These are phyloP conservation scores for Areca catechu DNA, from an alignment of 176 grass and related monocot genomes.

Conservation along the genomic window DNA sequence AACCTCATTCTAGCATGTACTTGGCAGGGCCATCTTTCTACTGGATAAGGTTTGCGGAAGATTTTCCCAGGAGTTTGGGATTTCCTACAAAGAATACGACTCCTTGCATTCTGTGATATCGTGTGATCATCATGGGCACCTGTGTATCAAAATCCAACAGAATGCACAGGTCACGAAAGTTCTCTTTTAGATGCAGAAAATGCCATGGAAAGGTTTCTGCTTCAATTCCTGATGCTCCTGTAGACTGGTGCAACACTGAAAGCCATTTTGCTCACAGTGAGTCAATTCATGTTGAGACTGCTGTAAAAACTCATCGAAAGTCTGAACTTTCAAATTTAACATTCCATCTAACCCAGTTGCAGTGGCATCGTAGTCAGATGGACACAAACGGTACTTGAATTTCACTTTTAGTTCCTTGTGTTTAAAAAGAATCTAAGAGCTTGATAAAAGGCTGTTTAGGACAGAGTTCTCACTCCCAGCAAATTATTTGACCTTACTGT, in stretches of 20 bases:
- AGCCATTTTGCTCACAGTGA: slow-evolving; percentile 29
- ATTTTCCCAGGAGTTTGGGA: no score
- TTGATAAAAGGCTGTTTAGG: no score
- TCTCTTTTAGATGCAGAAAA: slow-evolving; percentile 39
- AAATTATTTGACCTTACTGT: no score
- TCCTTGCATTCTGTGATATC: slow-evolving; percentile 4
- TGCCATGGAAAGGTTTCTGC: slow-evolving; percentile 54
- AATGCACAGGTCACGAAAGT: slow-evolving; percentile 30
- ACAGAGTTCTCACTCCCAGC: no score
- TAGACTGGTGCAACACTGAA: slow-evolving; percentile 29
- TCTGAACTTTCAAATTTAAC: slow-evolving; percentile 51
- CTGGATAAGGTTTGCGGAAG: no score
- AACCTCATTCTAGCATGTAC: no score
- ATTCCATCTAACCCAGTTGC: slow-evolving; percentile 18
- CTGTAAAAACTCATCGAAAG: slow-evolving; percentile 26
- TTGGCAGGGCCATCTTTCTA: no score
- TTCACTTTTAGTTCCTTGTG: background rate
- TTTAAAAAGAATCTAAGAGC: no score
- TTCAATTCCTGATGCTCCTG: slow-evolving; percentile 38
- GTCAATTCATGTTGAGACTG: slow-evolving; percentile 40
- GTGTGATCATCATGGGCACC: slow-evolving; percentile 39
- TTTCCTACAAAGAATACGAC: no score
- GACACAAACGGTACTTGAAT: slow-evolving; percentile 48
- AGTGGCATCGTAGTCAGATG: slow-evolving; percentile 40
- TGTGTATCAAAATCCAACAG: slow-evolving; percentile 46